phyloP scores from a whole-genome alignment of 2,329 filamentous ascomycete genomes.

The Aspergillus piperis region DNA sequence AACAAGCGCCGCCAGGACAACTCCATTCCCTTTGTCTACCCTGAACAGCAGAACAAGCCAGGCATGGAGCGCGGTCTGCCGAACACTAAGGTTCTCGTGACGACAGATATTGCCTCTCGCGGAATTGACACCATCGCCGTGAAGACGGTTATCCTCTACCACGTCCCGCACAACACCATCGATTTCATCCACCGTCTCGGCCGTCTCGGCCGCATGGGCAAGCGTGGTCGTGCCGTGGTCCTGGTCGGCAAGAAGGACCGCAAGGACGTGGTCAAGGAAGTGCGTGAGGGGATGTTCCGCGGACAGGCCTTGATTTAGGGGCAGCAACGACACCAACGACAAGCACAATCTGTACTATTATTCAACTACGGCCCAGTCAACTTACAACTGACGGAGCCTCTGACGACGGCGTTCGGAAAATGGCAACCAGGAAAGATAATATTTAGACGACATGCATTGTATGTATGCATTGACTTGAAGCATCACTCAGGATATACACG shows the following conservation, averaged over 20 bases:
- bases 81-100: conserved; percentile 88
- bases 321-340: neutral
- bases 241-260: conserved; percentile 87
- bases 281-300: conserved; percentile 85
- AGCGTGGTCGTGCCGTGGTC: conserved; percentile 84
- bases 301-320: conserved; percentile 72
- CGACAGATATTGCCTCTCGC: conserved; percentile 86
- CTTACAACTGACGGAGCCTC: neutral
- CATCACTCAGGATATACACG: neutral
- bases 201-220: conserved; percentile 87
- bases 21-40: conserved; percentile 44
- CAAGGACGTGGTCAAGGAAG: conserved; percentile 86
- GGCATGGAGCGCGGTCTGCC: conserved; percentile 55
- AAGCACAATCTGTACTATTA: conserved; percentile 3
- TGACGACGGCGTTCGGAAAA: neutral
- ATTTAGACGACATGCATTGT: neutral
- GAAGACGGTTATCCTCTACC: conserved; percentile 87
- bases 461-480: neutral
- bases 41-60: conserved; percentile 36
- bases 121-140: conserved; percentile 94
- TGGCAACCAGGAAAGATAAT: neutral
- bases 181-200: conserved; percentile 98
- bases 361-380: neutral
- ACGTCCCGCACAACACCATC: conserved; percentile 96
- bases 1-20: conserved; percentile 36